These are phyloP conservation scores for Epithemia pelagica DNA, from an alignment of 108 stramenopile species.

Conservation along the genomic window DNA sequence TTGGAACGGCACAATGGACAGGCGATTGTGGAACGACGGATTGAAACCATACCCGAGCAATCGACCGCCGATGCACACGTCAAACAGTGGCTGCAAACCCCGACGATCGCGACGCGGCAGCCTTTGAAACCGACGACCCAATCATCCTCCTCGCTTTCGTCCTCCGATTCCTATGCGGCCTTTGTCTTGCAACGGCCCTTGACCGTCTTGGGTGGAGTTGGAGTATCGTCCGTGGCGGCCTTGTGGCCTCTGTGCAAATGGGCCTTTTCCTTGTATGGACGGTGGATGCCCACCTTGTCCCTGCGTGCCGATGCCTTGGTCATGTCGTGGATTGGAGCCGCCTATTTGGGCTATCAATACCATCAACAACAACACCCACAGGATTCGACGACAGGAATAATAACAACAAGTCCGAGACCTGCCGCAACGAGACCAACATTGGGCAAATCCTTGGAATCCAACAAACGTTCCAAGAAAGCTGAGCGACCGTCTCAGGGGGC, in stretches of 20 bases:
- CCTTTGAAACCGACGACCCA: not conserved
- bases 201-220: not conserved
- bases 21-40: not conserved
- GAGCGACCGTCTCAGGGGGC: not conserved
- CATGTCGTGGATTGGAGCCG: constrained; percentile 21
- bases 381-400: not conserved
- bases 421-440: not conserved
- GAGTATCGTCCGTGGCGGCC: constrained; percentile 2
- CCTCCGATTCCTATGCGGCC: not conserved
- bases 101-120: not conserved
- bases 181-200: constrained; percentile 5
- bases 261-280: not conserved
- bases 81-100: constrained; percentile 31
- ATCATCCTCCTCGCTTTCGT: not conserved
- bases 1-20: not conserved
- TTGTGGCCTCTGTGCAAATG: constrained; percentile 1
- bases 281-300: constrained; percentile 8
- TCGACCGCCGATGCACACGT: constrained; percentile 23
- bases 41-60: constrained; percentile 3
- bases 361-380: not conserved
- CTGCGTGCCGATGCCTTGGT: constrained; percentile 32
- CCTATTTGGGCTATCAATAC: constrained; percentile 19
- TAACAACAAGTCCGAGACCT: not conserved
- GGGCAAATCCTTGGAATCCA: not conserved
- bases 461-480: not conserved